These are phyloP conservation scores for Limtongia smithiae DNA, from an alignment of 805 yeast species.

Conservation along the genomic window DNA sequence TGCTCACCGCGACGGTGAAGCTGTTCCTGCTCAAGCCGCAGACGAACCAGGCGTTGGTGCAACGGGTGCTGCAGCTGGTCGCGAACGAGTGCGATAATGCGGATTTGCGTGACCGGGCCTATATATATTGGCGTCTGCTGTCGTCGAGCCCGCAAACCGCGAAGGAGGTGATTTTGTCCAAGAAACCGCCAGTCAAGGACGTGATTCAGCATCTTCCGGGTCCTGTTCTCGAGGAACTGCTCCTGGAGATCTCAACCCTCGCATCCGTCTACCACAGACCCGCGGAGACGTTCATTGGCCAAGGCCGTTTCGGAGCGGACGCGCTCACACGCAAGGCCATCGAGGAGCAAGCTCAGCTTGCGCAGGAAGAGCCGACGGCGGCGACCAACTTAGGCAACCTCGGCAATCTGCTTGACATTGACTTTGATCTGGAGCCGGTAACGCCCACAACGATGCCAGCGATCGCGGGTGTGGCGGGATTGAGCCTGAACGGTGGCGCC, in stretches of 20 bases:
- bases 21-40: constrained; percentile 59
- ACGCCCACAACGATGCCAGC: constrained; percentile 29
- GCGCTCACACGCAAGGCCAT: constrained; percentile 49
- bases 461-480: constrained; percentile 59
- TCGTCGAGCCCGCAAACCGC: constrained; percentile 80
- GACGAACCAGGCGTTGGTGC: constrained; percentile 66
- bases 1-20: constrained; percentile 74
- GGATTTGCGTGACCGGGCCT: constrained; percentile 82
- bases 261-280: constrained; percentile 91
- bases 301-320: constrained; percentile 42
- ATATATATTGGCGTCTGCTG: constrained; percentile 79
- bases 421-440: constrained; percentile 50
- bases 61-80: constrained; percentile 66
- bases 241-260: constrained; percentile 75
- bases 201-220: constrained; percentile 72
- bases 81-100: constrained; percentile 80
- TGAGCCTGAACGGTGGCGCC: constrained; percentile 56
- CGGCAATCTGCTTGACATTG: constrained; percentile 83
- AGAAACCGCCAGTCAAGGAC: constrained; percentile 66
- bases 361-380: constrained; percentile 60
- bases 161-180: constrained; percentile 53
- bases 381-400: constrained; percentile 52
- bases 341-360: constrained; percentile 73
- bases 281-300: constrained; percentile 56
- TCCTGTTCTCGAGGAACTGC: constrained; percentile 59